These are phyloP conservation scores for Eimeria maxima DNA, from an alignment of 169 alveolate genomes.

Conservation along the genomic window DNA sequence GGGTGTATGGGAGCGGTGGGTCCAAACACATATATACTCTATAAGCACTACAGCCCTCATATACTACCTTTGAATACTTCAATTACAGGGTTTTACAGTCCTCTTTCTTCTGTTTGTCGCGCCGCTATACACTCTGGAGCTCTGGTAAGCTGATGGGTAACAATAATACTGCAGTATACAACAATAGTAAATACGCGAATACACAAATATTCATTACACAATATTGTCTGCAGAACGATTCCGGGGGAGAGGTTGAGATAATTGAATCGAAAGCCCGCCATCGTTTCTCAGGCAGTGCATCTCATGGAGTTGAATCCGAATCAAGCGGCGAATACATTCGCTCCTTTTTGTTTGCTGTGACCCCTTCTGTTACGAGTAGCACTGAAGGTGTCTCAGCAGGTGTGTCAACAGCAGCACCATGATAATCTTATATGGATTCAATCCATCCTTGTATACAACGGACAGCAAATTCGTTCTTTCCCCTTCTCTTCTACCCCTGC, in stretches of 20 bases:
- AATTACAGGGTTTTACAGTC: slow-evolving; percentile 91
- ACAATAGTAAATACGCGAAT: background rate
- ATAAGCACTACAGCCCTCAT: background rate
- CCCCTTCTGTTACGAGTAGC: background rate
- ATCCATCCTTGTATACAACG: background rate
- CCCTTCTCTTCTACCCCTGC: background rate
- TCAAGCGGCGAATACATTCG: slow-evolving; percentile 72
- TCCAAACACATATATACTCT: background rate
- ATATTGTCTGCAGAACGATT: slow-evolving; percentile 53
- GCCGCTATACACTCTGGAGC: slow-evolving; percentile 92
- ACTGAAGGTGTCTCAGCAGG: background rate
- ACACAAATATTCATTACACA: no score
- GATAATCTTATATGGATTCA: background rate
- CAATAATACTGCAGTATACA: no score
- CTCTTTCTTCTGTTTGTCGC: slow-evolving; percentile 93
- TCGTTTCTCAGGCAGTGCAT: slow-evolving; percentile 73
- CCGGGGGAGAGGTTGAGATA: slow-evolving; percentile 84
- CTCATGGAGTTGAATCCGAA: slow-evolving; percentile 39
- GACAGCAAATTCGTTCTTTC: background rate
- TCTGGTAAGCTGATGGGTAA: slow-evolving; percentile 20
- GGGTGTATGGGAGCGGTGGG: slow-evolving; percentile 82
- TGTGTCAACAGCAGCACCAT: background rate
- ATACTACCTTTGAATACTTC: background rate
- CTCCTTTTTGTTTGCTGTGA: slow-evolving; percentile 48
- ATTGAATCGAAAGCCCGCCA: slow-evolving; percentile 43